Percentiles rank a stretch among this genome's conserved stretches.
phyloP scores from a whole-genome alignment of 148 eudicot genomes.

The Drosera capensis region DNA sequence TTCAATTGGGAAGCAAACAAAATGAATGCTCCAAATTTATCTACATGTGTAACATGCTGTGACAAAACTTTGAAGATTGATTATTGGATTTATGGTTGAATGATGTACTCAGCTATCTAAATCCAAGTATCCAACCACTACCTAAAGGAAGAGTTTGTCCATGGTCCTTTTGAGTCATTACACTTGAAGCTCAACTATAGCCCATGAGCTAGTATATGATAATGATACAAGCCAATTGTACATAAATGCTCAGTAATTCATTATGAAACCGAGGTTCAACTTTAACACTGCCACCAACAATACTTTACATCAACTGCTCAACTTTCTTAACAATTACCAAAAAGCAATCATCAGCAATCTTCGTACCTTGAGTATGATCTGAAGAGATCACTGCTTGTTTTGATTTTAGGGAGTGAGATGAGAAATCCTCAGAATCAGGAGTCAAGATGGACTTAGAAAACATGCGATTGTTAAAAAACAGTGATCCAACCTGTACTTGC shows the following conservation, averaged over 20 bases:
- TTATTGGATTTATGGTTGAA: too few species aligned
- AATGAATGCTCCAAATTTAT: background rate
- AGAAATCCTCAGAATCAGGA: slow-evolving; percentile 55
- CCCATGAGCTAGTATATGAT: too few species aligned
- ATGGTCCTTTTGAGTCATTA: too few species aligned
- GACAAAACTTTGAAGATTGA: background rate
- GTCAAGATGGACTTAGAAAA: slow-evolving; percentile 49
- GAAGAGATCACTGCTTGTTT: slow-evolving; percentile 26
- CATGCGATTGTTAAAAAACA: slow-evolving; percentile 24
- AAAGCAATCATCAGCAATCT: slow-evolving; percentile 1
- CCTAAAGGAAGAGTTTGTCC: too few species aligned
- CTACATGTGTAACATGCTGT: background rate
- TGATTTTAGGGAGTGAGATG: slow-evolving; percentile 39
- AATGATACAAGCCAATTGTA: background rate
- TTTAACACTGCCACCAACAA: background rate
- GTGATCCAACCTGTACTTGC: slow-evolving; percentile 1
- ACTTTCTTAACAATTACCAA: background rate
- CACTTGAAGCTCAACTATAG: too few species aligned
- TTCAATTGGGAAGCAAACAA: too few species aligned
- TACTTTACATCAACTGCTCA: background rate
- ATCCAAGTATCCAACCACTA: too few species aligned
- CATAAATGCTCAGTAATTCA: background rate
- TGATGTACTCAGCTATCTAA: too few species aligned
- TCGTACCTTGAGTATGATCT: slow-evolving; percentile 50
- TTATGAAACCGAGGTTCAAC: background rate